Percentiles rank a stretch among this genome's conserved stretches.
phyloP scores from a whole-genome alignment of 352 stramenopile species.

The Phytophthora tubulina region DNA sequence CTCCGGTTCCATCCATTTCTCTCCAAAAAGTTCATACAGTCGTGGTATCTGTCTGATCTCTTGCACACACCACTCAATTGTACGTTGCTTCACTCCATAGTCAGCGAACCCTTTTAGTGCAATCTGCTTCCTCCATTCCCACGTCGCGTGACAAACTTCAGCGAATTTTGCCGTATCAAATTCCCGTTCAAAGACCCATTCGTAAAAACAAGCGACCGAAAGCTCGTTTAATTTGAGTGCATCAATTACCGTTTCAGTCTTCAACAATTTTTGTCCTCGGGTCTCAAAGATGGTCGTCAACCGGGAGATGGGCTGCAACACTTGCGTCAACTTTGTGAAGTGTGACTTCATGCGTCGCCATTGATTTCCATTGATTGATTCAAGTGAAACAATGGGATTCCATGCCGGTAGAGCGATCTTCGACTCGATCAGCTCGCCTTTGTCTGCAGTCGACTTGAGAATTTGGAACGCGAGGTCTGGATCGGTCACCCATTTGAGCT shows the following conservation, averaged over 20 bases:
- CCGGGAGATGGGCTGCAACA: conserved; percentile 34
- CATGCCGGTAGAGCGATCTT: conserved; percentile 35
- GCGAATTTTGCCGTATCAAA: conserved; percentile 28
- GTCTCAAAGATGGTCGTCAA: conserved; percentile 39
- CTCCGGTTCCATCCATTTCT: conserved; percentile 41
- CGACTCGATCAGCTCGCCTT: conserved; percentile 41
- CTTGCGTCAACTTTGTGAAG: conserved; percentile 30
- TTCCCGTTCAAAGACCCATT: conserved; percentile 41
- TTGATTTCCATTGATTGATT: conserved; percentile 42
- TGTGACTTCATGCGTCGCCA: conserved; percentile 42
- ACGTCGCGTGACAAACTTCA: conserved; percentile 36
- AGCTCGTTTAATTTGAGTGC: conserved; percentile 36
- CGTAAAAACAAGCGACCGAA: conserved; percentile 38
- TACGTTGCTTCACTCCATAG: conserved; percentile 25
- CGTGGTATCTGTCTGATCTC: conserved; percentile 33
- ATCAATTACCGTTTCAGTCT: conserved; percentile 28
- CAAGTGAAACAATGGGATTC: conserved; percentile 39
- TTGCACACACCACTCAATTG: conserved; percentile 38
- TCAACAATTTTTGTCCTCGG: conserved; percentile 29
- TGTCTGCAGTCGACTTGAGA: conserved; percentile 33
- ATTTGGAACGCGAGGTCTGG: conserved; percentile 32
- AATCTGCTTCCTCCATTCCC: conserved; percentile 48
- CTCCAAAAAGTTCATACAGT: conserved; percentile 39
- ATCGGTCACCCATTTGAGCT: conserved; percentile 42
- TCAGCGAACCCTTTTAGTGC: conserved; percentile 44